Evolutionary conservation across 352 stramenopile species (phyloP).

Genomic region (Pythium phragmiticola): DNA sequence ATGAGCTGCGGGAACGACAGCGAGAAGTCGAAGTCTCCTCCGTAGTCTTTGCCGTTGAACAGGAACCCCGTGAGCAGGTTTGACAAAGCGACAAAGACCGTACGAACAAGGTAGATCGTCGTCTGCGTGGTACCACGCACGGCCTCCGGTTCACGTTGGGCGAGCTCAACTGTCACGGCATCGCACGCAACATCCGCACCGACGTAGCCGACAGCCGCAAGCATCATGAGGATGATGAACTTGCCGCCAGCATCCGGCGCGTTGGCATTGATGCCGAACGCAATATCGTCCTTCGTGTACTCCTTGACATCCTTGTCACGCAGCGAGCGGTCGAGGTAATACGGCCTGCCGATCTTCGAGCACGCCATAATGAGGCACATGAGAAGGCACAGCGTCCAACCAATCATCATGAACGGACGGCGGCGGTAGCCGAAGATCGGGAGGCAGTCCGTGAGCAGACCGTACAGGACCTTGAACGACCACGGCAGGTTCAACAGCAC

Average conservation of each 20-base stretch:
- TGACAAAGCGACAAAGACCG: constrained; percentile 16
- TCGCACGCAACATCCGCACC: constrained; percentile 26
- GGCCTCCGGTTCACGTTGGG: constrained; percentile 26
- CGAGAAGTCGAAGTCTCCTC: constrained; percentile 13
- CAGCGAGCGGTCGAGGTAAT: constrained; percentile 10
- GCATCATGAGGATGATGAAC: constrained; percentile 19
- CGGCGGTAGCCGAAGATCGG: constrained; percentile 23
- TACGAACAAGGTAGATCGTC: constrained; percentile 24
- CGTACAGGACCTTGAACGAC: constrained; percentile 26
- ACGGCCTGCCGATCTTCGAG: constrained; percentile 12
- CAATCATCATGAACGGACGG: constrained; percentile 22
- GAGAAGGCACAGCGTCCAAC: constrained; percentile 10
- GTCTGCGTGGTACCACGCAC: constrained; percentile 30
- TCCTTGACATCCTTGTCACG: background rate
- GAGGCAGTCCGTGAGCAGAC: constrained; percentile 17
- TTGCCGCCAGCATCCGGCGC: constrained; percentile 9
- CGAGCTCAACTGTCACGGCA: constrained; percentile 25
- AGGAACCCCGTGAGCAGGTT: constrained; percentile 15
- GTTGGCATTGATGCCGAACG: constrained; percentile 8
- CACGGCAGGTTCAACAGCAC: constrained; percentile 12
- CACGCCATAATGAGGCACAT: constrained; percentile 15
- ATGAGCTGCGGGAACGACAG: constrained; percentile 24
- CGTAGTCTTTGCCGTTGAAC: constrained; percentile 27
- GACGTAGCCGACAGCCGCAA: constrained; percentile 28
- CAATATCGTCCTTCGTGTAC: constrained; percentile 1